Evolutionary conservation across 2,329 filamentous ascomycete species (phyloP).

Genomic region (Chrysoporthe austroafricana): DNA sequence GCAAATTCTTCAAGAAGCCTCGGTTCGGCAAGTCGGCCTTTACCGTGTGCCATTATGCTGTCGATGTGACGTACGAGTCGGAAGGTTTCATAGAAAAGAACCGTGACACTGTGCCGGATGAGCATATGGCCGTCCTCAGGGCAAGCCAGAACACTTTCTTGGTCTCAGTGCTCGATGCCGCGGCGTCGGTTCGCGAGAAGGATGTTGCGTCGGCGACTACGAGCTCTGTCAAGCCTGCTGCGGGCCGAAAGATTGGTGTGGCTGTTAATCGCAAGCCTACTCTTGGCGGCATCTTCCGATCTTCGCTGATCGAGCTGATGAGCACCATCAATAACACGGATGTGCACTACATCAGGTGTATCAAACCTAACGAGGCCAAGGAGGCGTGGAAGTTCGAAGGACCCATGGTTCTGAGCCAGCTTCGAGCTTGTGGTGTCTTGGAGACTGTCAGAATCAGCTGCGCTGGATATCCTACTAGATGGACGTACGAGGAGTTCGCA

Average conservation of each 20-base stretch:
- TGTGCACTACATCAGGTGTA: conserved; percentile 98
- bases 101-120: conserved; percentile 95
- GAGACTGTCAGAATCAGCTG: conserved; percentile 98
- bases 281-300: conserved; percentile 97
- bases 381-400: conserved; percentile 98
- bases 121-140: conserved; percentile 92
- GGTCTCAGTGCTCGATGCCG: conserved; percentile 80
- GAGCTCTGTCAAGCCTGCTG: conserved; percentile 77
- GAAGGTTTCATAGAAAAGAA: conserved; percentile 99
- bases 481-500: conserved; percentile 99
- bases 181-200: conserved; percentile 86
- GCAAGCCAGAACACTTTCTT: conserved; percentile 86
- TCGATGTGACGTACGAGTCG: conserved; percentile 98
- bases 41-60: conserved; percentile 96
- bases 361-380: conserved; percentile 98
- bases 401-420: conserved; percentile 96
- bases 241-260: conserved; percentile 84
- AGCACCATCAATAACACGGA: conserved; percentile 96
- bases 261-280: conserved; percentile 96
- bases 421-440: conserved; percentile 96
- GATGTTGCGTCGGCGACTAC: conserved; percentile 69
- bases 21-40: conserved; percentile 97
- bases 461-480: conserved; percentile 94
- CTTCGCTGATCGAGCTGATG: conserved; percentile 97
- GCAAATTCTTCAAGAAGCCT: conserved; percentile 98